Evolutionary conservation across 306 rosid species (phyloP).

Genomic region (Fagus crenata): DNA sequence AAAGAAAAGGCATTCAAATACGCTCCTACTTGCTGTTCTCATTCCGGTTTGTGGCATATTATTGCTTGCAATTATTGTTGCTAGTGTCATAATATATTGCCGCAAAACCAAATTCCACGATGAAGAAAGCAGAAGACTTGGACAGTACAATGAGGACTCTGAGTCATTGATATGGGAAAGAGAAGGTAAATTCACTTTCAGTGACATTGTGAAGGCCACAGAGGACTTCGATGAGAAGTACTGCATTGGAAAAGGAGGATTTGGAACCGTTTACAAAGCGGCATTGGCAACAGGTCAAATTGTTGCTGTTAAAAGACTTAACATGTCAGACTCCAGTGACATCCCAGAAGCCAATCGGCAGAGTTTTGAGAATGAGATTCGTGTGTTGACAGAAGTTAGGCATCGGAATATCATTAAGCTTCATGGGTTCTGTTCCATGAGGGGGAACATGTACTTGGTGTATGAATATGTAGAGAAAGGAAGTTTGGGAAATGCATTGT

Average conservation of each 20-base stretch:
- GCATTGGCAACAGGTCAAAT: slow-evolving; percentile 39
- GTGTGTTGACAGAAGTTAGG: slow-evolving; percentile 52
- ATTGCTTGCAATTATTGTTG: slow-evolving; percentile 23
- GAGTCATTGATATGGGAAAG: slow-evolving; percentile 34
- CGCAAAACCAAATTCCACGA: slow-evolving; percentile 10
- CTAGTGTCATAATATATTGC: slow-evolving; percentile 16
- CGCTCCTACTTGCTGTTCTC: slow-evolving; percentile 44
- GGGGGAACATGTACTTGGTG: slow-evolving; percentile 53
- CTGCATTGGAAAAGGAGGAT: slow-evolving; percentile 76
- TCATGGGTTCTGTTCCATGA: slow-evolving; percentile 53
- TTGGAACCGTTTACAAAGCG: slow-evolving; percentile 63
- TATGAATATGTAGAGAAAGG: slow-evolving; percentile 58
- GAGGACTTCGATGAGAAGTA: slow-evolving; percentile 50
- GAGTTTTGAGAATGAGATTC: slow-evolving; percentile 60
- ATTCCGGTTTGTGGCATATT: slow-evolving; percentile 43
- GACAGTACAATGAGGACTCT: slow-evolving; percentile 6
- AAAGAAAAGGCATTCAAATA: slow-evolving; percentile 32
- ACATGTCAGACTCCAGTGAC: slow-evolving; percentile 40
- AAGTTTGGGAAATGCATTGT: slow-evolving; percentile 49
- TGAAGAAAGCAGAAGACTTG: slow-evolving; percentile 34
- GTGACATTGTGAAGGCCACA: slow-evolving; percentile 56
- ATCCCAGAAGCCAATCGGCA: slow-evolving; percentile 42
- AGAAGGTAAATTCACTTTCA: slow-evolving; percentile 43
- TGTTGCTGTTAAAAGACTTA: slow-evolving; percentile 62
- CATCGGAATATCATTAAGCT: slow-evolving; percentile 70